phyloP scores from a whole-genome alignment of 2,329 filamentous ascomycete species.

The Monosporascus cannonballus region DNA sequence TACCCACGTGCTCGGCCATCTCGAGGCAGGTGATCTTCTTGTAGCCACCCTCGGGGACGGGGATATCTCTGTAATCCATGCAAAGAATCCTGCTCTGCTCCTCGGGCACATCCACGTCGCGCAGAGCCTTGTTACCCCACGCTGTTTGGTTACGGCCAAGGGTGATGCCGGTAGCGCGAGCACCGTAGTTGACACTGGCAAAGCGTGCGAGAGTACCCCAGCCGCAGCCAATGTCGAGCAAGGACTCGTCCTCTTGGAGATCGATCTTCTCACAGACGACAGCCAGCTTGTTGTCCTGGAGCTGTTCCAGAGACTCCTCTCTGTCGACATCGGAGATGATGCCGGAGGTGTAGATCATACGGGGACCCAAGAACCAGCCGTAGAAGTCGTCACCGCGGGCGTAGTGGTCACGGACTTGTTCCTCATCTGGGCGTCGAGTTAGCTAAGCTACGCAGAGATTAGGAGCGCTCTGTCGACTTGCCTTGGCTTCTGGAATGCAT shows the following conservation, averaged over 20 bases:
- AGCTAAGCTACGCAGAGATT: constrained; percentile 1
- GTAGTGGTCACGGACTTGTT: constrained; percentile 96
- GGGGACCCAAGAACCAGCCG: constrained; percentile 94
- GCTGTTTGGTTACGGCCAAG: constrained; percentile 94
- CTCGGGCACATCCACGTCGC: constrained; percentile 74
- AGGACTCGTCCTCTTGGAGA: constrained; percentile 69
- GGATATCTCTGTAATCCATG: constrained; percentile 95
- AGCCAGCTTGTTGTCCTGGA: constrained; percentile 96
- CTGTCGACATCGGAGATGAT: constrained; percentile 81
- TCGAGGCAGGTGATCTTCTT: constrained; percentile 96
- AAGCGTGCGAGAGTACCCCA: constrained; percentile 96
- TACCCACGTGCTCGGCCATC: constrained; percentile 98
- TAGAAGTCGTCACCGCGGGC: constrained; percentile 98
- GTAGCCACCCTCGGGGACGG: constrained; percentile 70
- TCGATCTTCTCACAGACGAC: constrained; percentile 95
- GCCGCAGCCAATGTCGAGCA: constrained; percentile 95
- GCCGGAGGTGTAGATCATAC: constrained; percentile 98
- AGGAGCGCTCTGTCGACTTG: constrained; percentile 28
- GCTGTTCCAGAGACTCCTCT: constrained; percentile 88
- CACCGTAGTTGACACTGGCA: constrained; percentile 87
- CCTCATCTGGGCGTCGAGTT: constrained; percentile 61
- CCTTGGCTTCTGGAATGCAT: constrained; percentile 89
- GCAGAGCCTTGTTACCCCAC: constrained; percentile 89
- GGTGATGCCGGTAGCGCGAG: constrained; percentile 80
- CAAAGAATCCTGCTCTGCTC: constrained; percentile 88